Evolutionary conservation across 371 early-diverging fungal genomes (phyloP).

Genomic region (Saksenaea oblongispora): DNA sequence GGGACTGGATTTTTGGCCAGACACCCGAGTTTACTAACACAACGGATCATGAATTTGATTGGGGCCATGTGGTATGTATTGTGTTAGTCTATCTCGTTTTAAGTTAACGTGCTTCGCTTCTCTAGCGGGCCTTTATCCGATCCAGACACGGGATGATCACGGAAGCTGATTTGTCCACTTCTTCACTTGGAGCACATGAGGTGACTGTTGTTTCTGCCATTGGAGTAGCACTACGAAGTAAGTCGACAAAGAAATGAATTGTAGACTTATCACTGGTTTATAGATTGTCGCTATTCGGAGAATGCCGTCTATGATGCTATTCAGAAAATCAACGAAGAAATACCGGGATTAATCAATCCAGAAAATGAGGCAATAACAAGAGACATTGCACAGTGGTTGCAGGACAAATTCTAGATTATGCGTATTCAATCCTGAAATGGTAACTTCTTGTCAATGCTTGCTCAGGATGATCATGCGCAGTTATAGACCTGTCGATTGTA

Average conservation of each 20-base stretch:
- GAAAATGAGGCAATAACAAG: constrained; percentile 32
- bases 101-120: not conserved
- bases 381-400: constrained; percentile 32
- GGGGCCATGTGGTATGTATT: constrained; percentile 63
- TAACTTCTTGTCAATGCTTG: not conserved
- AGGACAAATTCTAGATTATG: not conserved
- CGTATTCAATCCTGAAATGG: not conserved
- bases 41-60: constrained; percentile 50
- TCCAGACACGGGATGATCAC: constrained; percentile 43
- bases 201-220: constrained; percentile 42
- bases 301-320: constrained; percentile 74
- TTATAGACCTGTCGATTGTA: not conserved
- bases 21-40: constrained; percentile 88
- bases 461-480: not conserved
- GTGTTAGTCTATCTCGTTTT: constrained; percentile 1
- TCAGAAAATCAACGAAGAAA: constrained; percentile 40
- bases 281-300: constrained; percentile 49
- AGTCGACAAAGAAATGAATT: not conserved
- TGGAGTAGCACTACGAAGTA: constrained; percentile 42
- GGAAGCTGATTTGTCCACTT: constrained; percentile 36
- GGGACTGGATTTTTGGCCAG: constrained; percentile 93
- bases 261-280: not conserved
- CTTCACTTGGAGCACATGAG: constrained; percentile 28
- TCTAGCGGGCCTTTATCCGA: constrained; percentile 25
- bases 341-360: constrained; percentile 40